Conservation (phyloP, 148 eudicot genomes). For the Rhododendron simsii region DNA sequence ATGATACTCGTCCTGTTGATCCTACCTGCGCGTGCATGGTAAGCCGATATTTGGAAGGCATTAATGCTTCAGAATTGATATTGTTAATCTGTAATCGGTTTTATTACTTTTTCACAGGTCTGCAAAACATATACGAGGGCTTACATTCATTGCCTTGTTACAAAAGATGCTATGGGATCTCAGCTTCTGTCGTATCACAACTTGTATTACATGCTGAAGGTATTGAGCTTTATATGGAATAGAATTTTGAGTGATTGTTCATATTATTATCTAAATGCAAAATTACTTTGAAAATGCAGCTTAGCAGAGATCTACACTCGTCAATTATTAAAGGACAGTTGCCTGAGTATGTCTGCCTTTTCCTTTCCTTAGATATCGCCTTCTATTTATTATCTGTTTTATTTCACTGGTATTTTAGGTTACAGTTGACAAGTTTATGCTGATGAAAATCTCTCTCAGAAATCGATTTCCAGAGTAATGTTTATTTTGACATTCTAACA, state of each 20-base stretch:
- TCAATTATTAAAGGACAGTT: constrained; percentile 69
- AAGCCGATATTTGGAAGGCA: constrained; percentile 16
- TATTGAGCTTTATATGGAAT: constrained; percentile 8
- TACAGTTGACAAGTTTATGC: not conserved
- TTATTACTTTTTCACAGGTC: constrained; percentile 34
- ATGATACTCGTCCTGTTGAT: constrained; percentile 75
- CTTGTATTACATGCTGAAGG: constrained; percentile 86
- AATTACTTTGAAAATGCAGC: constrained; percentile 39
- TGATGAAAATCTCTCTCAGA: not conserved
- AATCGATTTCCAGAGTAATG: not conserved
- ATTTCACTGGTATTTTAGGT: not conserved
- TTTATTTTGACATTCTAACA: not conserved
- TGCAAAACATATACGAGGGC: constrained; percentile 88
- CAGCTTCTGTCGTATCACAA: constrained; percentile 94
- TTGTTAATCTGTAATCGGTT: not conserved
- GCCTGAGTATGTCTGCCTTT: constrained; percentile 58
- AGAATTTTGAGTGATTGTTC: not conserved
- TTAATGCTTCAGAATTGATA: not conserved
- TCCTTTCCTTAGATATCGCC: not conserved
- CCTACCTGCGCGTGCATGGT: constrained; percentile 85
- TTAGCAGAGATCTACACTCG: constrained; percentile 75
- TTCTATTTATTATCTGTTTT: not conserved
- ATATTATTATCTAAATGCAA: not conserved
- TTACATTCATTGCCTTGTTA: constrained; percentile 82
- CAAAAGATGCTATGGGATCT: constrained; percentile 96